A percentile compares a stretch with the other conserved stretches of the same genome.
Evolutionary conservation across 306 rosid species (phyloP).

Genomic region (Notholithocarpus densiflorus): DNA sequence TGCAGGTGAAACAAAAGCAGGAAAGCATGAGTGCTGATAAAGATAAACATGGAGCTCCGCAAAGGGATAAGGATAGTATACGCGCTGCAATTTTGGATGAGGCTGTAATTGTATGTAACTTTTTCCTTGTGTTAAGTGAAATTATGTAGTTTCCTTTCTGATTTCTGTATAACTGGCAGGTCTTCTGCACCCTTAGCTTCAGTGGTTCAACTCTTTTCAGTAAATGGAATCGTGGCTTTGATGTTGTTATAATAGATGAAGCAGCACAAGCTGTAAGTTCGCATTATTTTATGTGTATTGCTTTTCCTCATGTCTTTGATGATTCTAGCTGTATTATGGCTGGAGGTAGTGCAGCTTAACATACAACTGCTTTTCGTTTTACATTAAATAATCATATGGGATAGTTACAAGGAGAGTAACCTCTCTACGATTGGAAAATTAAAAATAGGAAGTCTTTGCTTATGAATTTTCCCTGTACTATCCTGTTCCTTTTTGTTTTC

Average conservation of each 20-base stretch:
- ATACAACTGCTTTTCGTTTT: too few relatives aligned
- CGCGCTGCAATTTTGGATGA: slow-evolving; percentile 79
- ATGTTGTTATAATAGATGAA: slow-evolving; percentile 94
- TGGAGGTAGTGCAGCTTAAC: too few relatives aligned
- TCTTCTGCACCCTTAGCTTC: slow-evolving; percentile 92
- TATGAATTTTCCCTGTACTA: too few relatives aligned
- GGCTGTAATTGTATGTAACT: slow-evolving; percentile 72
- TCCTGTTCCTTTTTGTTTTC: neutral
- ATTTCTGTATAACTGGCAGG: slow-evolving; percentile 56
- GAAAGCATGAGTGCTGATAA: slow-evolving; percentile 54
- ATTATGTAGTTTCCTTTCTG: slow-evolving; percentile 21
- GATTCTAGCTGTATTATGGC: too few relatives aligned
- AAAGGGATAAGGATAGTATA: slow-evolving; percentile 59
- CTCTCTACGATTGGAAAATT: too few relatives aligned
- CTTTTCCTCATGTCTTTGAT: slow-evolving; percentile 1
- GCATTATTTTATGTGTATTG: neutral
- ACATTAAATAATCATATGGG: too few relatives aligned
- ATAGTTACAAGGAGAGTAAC: too few relatives aligned
- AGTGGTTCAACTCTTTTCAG: slow-evolving; percentile 77
- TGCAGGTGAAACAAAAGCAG: slow-evolving; percentile 65
- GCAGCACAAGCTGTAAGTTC: slow-evolving; percentile 97
- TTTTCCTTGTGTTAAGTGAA: slow-evolving; percentile 9
- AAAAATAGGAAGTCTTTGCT: too few relatives aligned
- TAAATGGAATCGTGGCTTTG: slow-evolving; percentile 78
- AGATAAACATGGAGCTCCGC: slow-evolving; percentile 55